A percentile compares a stretch with the other conserved stretches of the same genome.
Evolutionary conservation across 345 rosid genomes (phyloP).

Genomic region (Mercurialis annua): DNA sequence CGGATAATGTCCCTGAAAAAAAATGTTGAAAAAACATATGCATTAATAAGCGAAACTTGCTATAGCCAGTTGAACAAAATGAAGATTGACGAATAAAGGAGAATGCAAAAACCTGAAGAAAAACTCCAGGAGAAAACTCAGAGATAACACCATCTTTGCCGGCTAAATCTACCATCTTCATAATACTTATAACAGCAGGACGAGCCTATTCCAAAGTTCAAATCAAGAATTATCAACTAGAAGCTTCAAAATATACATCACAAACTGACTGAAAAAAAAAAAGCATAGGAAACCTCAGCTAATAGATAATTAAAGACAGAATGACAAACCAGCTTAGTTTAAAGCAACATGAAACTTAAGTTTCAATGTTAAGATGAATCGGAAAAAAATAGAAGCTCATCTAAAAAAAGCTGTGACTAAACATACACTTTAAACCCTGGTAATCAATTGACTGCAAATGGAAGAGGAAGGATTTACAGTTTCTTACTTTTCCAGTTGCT

Average conservation of each 20-base stretch:
- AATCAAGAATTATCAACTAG: constrained; percentile 19
- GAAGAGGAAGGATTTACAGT: neutral
- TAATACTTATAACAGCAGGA: constrained; percentile 53
- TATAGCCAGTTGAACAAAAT: neutral
- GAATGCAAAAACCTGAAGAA: constrained; percentile 65
- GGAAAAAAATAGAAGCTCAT: neutral
- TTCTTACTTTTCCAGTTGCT: constrained; percentile 88
- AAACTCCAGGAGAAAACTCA: constrained; percentile 80
- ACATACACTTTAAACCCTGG: neutral
- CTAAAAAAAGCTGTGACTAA: neutral
- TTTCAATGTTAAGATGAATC: neutral
- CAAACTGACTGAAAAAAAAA: neutral
- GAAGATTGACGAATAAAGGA: neutral
- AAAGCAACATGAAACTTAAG: constrained; percentile 5
- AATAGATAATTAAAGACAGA: neutral
- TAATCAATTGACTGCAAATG: constrained; percentile 11
- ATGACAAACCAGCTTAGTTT: neutral
- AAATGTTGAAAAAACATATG: neutral
- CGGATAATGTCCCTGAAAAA: neutral
- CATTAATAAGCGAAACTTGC: constrained; percentile 9
- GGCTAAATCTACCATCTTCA: constrained; percentile 65
- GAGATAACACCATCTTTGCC: constrained; percentile 76
- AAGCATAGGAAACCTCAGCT: neutral
- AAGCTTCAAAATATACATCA: constrained; percentile 15
- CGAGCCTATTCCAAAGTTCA: constrained; percentile 58